A percentile compares a stretch with the other conserved stretches of the same genome.
These are phyloP conservation scores for Cryptococcus hybrid DNA, from an alignment of 1,284 basidiomycete species.

Conservation along the genomic window DNA sequence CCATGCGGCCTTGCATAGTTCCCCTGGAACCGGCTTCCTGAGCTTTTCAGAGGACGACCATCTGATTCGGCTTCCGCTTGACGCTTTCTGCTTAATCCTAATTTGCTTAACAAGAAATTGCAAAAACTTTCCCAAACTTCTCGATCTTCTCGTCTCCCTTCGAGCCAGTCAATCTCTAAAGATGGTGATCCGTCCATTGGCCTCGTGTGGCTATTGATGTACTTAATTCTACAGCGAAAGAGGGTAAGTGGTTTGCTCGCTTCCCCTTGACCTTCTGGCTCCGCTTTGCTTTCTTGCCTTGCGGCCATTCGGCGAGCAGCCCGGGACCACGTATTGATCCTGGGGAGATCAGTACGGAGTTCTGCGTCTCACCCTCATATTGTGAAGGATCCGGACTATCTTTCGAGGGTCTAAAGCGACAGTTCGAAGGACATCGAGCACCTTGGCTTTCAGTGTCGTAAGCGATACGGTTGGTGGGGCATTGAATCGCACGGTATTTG, in stretches of 20 bases:
- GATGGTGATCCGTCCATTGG: neutral
- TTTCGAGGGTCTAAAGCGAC: constrained; percentile 42
- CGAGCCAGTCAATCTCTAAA: constrained; percentile 55
- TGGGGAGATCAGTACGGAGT: constrained; percentile 26
- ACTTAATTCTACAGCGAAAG: neutral
- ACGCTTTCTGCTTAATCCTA: constrained; percentile 24
- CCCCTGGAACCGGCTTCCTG: neutral
- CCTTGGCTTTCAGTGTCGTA: constrained; percentile 34
- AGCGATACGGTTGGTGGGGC: constrained; percentile 47
- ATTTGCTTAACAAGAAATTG: constrained; percentile 58
- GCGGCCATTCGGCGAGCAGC: constrained; percentile 57
- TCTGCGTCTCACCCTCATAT: neutral
- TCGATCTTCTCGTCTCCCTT: constrained; percentile 53
- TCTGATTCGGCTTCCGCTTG: neutral
- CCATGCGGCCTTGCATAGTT: neutral
- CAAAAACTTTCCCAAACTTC: constrained; percentile 59
- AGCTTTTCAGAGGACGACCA: neutral
- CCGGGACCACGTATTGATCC: constrained; percentile 69
- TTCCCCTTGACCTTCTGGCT: neutral
- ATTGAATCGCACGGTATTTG: constrained; percentile 29
- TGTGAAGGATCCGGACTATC: neutral
- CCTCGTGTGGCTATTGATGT: neutral
- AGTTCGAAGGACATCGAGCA: constrained; percentile 17
- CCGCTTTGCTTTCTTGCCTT: constrained; percentile 23
- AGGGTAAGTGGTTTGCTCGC: neutral